phyloP scores from a whole-genome alignment of 2,329 filamentous ascomycete genomes.

The Elsinoe batatas region DNA sequence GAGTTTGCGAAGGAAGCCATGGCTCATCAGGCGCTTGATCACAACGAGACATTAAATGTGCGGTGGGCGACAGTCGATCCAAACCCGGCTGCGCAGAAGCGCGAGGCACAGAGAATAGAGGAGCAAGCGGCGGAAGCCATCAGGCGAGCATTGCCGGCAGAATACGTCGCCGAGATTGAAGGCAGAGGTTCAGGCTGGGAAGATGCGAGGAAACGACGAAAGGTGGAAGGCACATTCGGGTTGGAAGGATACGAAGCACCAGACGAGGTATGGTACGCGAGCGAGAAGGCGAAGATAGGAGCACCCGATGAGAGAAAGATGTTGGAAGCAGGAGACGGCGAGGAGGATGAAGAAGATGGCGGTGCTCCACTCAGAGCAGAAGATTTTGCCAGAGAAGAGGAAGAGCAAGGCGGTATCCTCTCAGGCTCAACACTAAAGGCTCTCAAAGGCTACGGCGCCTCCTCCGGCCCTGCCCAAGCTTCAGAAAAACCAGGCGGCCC shows the following conservation, averaged over 20 bases:
- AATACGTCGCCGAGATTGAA: conserved; percentile 89
- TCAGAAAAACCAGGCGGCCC: conserved; percentile 54
- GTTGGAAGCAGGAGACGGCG: conserved; percentile 49
- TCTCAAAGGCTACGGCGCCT: conserved; percentile 48
- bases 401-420: conserved; percentile 55
- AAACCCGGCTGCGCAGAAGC: conserved; percentile 86
- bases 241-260: conserved; percentile 87
- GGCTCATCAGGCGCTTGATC: conserved; percentile 86
- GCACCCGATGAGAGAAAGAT: conserved; percentile 52
- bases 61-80: conserved; percentile 95
- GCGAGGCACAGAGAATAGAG: conserved; percentile 79
- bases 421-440: conserved; percentile 74
- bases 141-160: conserved; percentile 72
- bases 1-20: conserved; percentile 79
- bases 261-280: conserved; percentile 85
- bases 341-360: conserved; percentile 30
- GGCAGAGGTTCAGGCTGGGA: conserved; percentile 50
- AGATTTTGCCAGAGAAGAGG: conserved; percentile 31
- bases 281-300: conserved; percentile 59
- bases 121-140: conserved; percentile 96
- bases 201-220: conserved; percentile 72
- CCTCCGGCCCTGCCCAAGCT: conserved; percentile 40
- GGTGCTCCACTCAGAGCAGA: conserved; percentile 35
- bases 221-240: conserved; percentile 80
- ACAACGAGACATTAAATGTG: conserved; percentile 88